These are phyloP conservation scores for Smittium culicis DNA, from an alignment of 371 early-diverging fungal species.

Conservation along the genomic window DNA sequence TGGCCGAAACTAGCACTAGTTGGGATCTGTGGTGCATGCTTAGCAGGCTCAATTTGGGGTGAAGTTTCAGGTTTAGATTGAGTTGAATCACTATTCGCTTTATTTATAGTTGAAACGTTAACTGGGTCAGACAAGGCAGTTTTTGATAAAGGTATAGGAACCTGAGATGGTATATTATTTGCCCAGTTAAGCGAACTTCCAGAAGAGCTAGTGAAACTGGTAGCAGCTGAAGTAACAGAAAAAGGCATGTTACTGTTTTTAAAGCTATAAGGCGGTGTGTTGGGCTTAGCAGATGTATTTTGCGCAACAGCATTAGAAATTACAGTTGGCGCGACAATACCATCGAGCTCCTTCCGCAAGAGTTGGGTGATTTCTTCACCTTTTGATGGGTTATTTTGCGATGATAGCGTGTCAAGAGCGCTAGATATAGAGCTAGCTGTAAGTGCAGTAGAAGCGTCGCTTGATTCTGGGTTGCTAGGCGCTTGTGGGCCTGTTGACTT, in stretches of 20 bases:
- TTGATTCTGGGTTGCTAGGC: neutral
- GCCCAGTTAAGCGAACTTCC: neutral
- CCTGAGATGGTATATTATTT: neutral
- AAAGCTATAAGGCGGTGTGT: neutral
- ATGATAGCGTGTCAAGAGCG: neutral
- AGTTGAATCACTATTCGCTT: neutral
- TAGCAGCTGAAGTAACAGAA: conserved; percentile 5
- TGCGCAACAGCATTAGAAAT: neutral
- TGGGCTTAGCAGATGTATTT: neutral
- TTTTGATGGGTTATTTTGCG: neutral
- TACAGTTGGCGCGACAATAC: conserved; percentile 1
- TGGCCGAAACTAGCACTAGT: neutral
- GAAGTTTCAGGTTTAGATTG: neutral
- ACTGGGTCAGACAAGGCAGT: neutral
- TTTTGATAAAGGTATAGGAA: neutral
- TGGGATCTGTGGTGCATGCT: neutral
- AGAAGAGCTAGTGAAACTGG: conserved; percentile 8
- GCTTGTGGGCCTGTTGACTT: neutral
- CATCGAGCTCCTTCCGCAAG: conserved; percentile 1
- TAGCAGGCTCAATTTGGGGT: neutral
- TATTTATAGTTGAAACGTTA: neutral
- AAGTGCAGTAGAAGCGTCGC: neutral
- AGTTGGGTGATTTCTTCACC: conserved; percentile 1
- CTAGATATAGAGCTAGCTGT: neutral
- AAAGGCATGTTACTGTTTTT: neutral